Base-by-base conservation (phyloP, 352 stramenopile species). In the Phytopythium aichiense region DNA sequence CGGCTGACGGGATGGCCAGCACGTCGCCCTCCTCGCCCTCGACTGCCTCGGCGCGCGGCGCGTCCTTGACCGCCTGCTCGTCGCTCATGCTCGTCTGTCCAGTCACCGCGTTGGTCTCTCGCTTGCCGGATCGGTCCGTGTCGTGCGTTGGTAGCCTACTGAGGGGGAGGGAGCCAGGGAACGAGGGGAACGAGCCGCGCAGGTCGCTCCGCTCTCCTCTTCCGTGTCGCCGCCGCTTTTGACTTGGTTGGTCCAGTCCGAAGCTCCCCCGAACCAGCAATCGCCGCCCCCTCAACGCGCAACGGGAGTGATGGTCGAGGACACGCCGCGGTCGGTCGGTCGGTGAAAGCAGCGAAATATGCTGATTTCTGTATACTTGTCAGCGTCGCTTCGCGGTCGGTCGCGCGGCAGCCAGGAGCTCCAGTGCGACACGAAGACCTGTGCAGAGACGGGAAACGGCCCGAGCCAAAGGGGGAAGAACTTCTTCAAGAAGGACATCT, bases 1-100 rank as follows among this genome's bases (percentile, higher is more conserved):
- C 66, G 38, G 64, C 62, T 31, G 62, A 60, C 18, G 79, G 77
- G 58, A 86, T 67, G 40, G 73, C 67, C 46, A 77, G 65, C 13
- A 59, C 63, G 40, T 60, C 58, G 37, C 66, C 56, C 52, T 62
- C 33, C 49, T 74, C 63, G 53, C 67, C 61, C 42, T 65, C 65
- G 33, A 72, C 67, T 58, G 71, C 56, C 23, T 70, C 66, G 30
- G 68, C 60, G 58, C 74, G 67, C 25, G 60, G 20, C 49, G 74
- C 64, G 53, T 82, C 70, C 9, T 70, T 64, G 46, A 58, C 28
- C 25, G 16, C 61, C 45, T 78, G 66, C 46, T 83, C 71, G 42
- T 76, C 67, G 63, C 71, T 87, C 74, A 84, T 84, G 33, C 28
- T 37, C 55, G 43, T 30, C 25, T 30, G 25, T 3, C 25, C 25